These are phyloP conservation scores for Pythium monospermum DNA, from an alignment of 352 stramenopile species.

Conservation along the genomic window DNA sequence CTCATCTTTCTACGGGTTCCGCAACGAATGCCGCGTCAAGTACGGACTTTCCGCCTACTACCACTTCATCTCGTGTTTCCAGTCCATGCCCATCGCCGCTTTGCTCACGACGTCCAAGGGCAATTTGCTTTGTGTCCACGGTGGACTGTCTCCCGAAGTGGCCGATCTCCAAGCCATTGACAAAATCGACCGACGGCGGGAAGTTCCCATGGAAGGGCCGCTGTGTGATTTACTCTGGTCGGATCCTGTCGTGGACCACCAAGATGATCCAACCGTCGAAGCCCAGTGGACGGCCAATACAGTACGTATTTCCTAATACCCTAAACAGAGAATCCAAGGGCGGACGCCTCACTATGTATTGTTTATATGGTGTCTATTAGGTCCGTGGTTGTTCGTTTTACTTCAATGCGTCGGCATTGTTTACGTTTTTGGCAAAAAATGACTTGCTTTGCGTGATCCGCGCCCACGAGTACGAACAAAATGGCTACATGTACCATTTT, in stretches of 20 bases:
- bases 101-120: constrained; percentile 41
- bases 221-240: constrained; percentile 77
- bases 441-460: constrained; percentile 64
- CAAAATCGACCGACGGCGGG: constrained; percentile 51
- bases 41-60: constrained; percentile 80
- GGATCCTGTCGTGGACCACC: constrained; percentile 33
- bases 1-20: constrained; percentile 83
- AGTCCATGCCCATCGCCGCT: constrained; percentile 59
- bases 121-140: constrained; percentile 66
- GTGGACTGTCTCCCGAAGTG: constrained; percentile 57
- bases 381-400: constrained; percentile 79
- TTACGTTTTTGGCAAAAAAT: constrained; percentile 68
- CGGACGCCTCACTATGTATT: not conserved
- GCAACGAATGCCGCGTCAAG: constrained; percentile 72
- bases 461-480: constrained; percentile 77
- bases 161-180: constrained; percentile 48
- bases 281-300: constrained; percentile 30
- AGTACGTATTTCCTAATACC: constrained; percentile 16
- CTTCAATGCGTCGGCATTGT: constrained; percentile 81
- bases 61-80: constrained; percentile 79
- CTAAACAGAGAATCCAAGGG: not conserved
- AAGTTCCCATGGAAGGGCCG: constrained; percentile 50
- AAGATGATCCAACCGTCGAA: constrained; percentile 7
- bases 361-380: constrained; percentile 13
- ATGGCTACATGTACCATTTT: constrained; percentile 68